Evolutionary conservation across 257 asterid genomes (phyloP).

Genomic region (Ligustrum vulgare): DNA sequence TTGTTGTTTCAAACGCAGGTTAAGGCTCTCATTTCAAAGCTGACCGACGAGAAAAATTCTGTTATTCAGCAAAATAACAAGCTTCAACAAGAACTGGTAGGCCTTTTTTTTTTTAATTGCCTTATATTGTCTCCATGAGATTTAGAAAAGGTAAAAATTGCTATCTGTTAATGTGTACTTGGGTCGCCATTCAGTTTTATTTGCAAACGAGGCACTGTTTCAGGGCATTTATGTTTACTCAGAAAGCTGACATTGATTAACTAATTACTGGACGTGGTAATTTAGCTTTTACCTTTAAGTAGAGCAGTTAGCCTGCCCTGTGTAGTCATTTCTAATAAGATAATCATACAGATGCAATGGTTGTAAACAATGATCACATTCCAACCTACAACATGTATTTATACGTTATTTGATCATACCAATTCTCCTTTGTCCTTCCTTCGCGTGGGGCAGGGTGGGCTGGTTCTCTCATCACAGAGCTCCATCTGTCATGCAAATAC

Average conservation of each 20-base stretch:
- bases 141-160: neutral
- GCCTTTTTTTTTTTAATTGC: neutral
- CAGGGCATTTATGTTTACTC: neutral
- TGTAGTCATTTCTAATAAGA: neutral
- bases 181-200: neutral
- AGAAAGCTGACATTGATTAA: neutral
- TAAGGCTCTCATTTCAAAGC: slow-evolving; percentile 67
- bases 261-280: neutral
- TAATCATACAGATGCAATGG: neutral
- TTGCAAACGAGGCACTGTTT: neutral
- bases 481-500: neutral
- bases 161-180: neutral
- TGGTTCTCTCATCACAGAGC: neutral
- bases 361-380: neutral
- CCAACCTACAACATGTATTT: neutral
- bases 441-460: neutral
- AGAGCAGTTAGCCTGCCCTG: neutral
- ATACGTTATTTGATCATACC: neutral
- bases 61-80: slow-evolving; percentile 63
- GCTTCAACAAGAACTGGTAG: slow-evolving; percentile 70
- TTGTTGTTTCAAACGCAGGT: slow-evolving; percentile 46
- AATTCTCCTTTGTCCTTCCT: neutral
- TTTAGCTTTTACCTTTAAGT: neutral
- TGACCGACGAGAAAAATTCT: slow-evolving; percentile 75
- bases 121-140: neutral